These are phyloP conservation scores for Populus davidiana DNA, from an alignment of 345 rosid genomes.

Conservation along the genomic window DNA sequence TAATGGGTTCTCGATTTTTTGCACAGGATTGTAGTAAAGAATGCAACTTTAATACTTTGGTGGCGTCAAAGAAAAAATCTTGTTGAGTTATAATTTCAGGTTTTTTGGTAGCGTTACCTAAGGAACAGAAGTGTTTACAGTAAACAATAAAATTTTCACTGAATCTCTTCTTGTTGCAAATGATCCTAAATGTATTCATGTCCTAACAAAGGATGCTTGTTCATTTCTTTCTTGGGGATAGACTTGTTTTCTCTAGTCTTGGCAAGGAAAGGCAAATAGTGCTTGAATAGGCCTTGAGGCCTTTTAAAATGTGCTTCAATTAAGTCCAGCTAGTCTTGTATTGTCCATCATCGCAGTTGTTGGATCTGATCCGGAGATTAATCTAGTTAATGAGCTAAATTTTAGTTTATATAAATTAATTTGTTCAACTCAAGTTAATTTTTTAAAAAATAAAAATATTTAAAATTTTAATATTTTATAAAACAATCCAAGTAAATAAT, in stretches of 20 bases:
- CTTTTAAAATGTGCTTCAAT: background rate
- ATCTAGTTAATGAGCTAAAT: too few species aligned
- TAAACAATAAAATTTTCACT: background rate
- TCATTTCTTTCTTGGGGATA: background rate
- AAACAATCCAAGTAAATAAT: too few species aligned
- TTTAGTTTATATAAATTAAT: too few species aligned
- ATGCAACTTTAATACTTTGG: slow-evolving; percentile 26
- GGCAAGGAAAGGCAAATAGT: background rate
- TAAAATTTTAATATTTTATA: too few species aligned
- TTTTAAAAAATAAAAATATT: too few species aligned
- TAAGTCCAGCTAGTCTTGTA: too few species aligned
- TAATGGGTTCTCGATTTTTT: slow-evolving; percentile 29
- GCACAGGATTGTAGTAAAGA: slow-evolving; percentile 44
- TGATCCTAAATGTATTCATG: background rate
- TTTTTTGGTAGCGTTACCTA: background rate
- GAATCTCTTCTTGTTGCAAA: background rate
- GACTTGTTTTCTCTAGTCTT: background rate
- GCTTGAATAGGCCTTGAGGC: background rate
- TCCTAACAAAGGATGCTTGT: background rate
- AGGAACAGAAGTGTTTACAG: background rate
- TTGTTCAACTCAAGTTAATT: too few species aligned
- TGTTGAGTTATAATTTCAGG: background rate
- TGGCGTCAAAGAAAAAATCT: background rate
- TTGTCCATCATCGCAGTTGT: too few species aligned
- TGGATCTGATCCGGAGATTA: too few species aligned